Evolutionary conservation across 2,329 filamentous ascomycete genomes (phyloP).

Genomic region (Conoideocrella luteorostrata): DNA sequence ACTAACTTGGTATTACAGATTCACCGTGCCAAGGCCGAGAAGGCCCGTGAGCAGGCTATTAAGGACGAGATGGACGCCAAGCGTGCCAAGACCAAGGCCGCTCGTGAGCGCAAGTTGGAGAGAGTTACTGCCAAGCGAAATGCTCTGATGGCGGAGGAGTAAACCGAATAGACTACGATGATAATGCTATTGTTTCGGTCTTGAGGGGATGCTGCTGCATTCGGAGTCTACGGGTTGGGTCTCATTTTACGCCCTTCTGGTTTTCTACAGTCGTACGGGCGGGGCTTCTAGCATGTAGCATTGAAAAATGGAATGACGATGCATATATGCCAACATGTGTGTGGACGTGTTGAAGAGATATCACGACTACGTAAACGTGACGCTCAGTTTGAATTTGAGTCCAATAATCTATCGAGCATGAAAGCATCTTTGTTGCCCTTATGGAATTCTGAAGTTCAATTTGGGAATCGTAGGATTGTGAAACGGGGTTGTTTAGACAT

Average conservation of each 20-base stretch:
- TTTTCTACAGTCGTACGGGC: slow-evolving; percentile 43
- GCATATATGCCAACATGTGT: slow-evolving; percentile 16
- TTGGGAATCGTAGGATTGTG: no score
- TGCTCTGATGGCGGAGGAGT: slow-evolving; percentile 69
- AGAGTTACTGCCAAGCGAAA: slow-evolving; percentile 86
- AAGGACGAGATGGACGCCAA: slow-evolving; percentile 99
- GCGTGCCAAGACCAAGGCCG: slow-evolving; percentile 99
- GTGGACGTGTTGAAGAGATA: background rate
- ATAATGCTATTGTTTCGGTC: slow-evolving; percentile 31
- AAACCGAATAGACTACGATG: slow-evolving; percentile 36
- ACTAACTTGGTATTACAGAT: slow-evolving; percentile 53
- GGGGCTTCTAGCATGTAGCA: slow-evolving; percentile 52
- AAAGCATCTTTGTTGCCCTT: no score
- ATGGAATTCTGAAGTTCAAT: no score
- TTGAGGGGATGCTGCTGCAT: slow-evolving; percentile 52
- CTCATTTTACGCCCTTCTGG: slow-evolving; percentile 41
- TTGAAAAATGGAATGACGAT: slow-evolving; percentile 50
- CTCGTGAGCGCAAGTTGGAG: slow-evolving; percentile 96
- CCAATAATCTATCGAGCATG: no score
- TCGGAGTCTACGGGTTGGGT: slow-evolving; percentile 55
- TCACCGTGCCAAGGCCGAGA: slow-evolving; percentile 99
- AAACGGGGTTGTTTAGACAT: no score
- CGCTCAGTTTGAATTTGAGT: no score
- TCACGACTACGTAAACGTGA: no score
- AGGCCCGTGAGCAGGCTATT: slow-evolving; percentile 87